A percentile compares a stretch with the other conserved stretches of the same genome.
Conservation (phyloP, 2,329 filamentous ascomycete species). For the Camillea tinctor region DNA sequence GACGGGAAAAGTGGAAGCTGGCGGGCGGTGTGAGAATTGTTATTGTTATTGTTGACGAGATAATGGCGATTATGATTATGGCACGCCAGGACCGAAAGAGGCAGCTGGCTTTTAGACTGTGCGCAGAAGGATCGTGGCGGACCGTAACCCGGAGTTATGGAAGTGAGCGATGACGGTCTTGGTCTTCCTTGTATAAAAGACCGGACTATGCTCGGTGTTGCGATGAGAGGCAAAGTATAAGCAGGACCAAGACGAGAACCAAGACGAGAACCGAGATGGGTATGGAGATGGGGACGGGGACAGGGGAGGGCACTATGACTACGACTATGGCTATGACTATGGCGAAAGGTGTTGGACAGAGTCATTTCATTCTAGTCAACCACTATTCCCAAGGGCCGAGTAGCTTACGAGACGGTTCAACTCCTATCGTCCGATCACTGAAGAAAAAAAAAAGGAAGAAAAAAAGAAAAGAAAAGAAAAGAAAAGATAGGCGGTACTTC, state of each 20-base stretch:
- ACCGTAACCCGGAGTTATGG: conserved; percentile 22
- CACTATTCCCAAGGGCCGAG: too few relatives aligned
- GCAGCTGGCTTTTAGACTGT: conserved; percentile 9
- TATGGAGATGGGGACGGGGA: too few relatives aligned
- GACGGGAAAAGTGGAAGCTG: conserved; percentile 9
- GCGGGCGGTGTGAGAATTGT: conserved; percentile 13
- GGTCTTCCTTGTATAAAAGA: conserved; percentile 2
- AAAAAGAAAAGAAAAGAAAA: too few relatives aligned
- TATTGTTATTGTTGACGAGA: too few relatives aligned
- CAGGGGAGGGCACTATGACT: too few relatives aligned
- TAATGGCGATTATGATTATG: too few relatives aligned
- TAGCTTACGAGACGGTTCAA: not conserved
- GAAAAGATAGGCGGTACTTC: not conserved
- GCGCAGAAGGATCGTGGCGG: conserved; percentile 27
- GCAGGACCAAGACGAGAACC: too few relatives aligned
- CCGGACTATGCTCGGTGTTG: not conserved
- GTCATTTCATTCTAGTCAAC: conserved; percentile 8
- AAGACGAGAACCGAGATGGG: too few relatives aligned
- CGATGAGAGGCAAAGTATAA: conserved; percentile 1
- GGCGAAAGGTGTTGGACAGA: conserved; percentile 2
- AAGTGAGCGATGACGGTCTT: too few relatives aligned
- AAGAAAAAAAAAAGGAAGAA: too few relatives aligned
- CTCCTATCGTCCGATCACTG: not conserved
- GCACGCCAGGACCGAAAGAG: conserved; percentile 10
- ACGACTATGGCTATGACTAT: not conserved